Evolutionary conservation across 2,329 filamentous ascomycete species (phyloP).

Genomic region (Aspergillus costaricaensis): DNA sequence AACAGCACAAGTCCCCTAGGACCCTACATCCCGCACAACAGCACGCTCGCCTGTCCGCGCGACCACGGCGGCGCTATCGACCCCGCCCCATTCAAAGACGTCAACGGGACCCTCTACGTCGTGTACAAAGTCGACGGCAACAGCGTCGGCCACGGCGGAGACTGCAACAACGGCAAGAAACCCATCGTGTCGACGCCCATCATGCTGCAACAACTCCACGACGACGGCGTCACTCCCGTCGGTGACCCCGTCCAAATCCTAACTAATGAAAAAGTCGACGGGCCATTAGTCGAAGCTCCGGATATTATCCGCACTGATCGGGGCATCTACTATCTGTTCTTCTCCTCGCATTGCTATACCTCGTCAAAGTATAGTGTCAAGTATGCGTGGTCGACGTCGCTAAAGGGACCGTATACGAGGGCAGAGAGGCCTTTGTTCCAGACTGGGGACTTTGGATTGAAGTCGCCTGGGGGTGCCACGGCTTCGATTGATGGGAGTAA

Average conservation of each 20-base stretch:
- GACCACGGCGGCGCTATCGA: slow-evolving; percentile 63
- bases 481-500: slow-evolving; percentile 27
- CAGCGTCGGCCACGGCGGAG: slow-evolving; percentile 48
- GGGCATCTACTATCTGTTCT: slow-evolving; percentile 60
- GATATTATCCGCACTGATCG: slow-evolving; percentile 43
- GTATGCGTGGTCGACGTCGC: slow-evolving; percentile 53
- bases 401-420: slow-evolving; percentile 40
- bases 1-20: slow-evolving; percentile 26
- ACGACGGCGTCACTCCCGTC: slow-evolving; percentile 53
- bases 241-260: slow-evolving; percentile 58
- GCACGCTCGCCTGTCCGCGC: slow-evolving; percentile 55
- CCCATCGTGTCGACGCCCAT: slow-evolving; percentile 36
- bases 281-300: slow-evolving; percentile 64
- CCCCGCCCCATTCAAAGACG: slow-evolving; percentile 60
- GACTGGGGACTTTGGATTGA: slow-evolving; percentile 31
- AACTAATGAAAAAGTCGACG: slow-evolving; percentile 62
- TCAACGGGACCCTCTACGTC: slow-evolving; percentile 56
- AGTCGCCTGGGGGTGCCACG: slow-evolving; percentile 30
- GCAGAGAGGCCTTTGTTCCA: slow-evolving; percentile 34
- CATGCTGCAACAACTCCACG: slow-evolving; percentile 40
- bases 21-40: slow-evolving; percentile 52
- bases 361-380: slow-evolving; percentile 58
- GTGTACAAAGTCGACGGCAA: slow-evolving; percentile 68
- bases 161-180: slow-evolving; percentile 45
- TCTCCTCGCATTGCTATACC: slow-evolving; percentile 61